These are phyloP conservation scores for Evernia prunastri DNA, from an alignment of 495 filamentous ascomycete species.

Conservation along the genomic window DNA sequence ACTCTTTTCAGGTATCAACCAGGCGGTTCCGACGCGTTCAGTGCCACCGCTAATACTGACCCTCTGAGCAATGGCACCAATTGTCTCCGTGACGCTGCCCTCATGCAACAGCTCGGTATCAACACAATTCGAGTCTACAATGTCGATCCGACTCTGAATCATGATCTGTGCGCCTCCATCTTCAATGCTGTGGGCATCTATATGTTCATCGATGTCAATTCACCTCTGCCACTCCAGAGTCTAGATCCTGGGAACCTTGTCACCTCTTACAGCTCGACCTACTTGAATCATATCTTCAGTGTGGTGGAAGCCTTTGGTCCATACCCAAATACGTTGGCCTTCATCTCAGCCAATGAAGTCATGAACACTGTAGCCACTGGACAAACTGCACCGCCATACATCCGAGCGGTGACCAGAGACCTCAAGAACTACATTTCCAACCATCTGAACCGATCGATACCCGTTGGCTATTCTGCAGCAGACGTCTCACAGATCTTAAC, in stretches of 20 bases:
- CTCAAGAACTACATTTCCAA: constrained; percentile 82
- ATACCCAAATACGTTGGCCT: constrained; percentile 85
- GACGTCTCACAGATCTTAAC: constrained; percentile 74
- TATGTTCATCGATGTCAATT: constrained; percentile 77
- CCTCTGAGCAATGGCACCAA: constrained; percentile 66
- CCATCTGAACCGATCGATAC: constrained; percentile 60
- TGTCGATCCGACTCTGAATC: constrained; percentile 73
- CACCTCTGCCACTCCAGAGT: constrained; percentile 69
- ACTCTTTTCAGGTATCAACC: constrained; percentile 65
- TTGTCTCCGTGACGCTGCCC: constrained; percentile 84
- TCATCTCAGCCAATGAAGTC: constrained; percentile 85
- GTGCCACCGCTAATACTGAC: constrained; percentile 53
- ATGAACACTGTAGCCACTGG: constrained; percentile 21
- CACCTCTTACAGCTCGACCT: constrained; percentile 63
- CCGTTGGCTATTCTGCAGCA: constrained; percentile 91
- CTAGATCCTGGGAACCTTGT: constrained; percentile 63
- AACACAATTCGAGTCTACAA: constrained; percentile 96
- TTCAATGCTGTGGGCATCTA: constrained; percentile 83
- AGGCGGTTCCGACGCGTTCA: constrained; percentile 77
- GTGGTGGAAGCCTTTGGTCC: constrained; percentile 91
- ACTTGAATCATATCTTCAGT: constrained; percentile 78
- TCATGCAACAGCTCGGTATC: constrained; percentile 80
- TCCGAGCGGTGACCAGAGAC: constrained; percentile 69
- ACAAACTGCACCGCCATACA: constrained; percentile 54
- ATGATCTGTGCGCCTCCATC: constrained; percentile 82